These are phyloP conservation scores for Pseudogymnoascus sp. DNA, from an alignment of 2,329 filamentous ascomycete species.

Conservation along the genomic window DNA sequence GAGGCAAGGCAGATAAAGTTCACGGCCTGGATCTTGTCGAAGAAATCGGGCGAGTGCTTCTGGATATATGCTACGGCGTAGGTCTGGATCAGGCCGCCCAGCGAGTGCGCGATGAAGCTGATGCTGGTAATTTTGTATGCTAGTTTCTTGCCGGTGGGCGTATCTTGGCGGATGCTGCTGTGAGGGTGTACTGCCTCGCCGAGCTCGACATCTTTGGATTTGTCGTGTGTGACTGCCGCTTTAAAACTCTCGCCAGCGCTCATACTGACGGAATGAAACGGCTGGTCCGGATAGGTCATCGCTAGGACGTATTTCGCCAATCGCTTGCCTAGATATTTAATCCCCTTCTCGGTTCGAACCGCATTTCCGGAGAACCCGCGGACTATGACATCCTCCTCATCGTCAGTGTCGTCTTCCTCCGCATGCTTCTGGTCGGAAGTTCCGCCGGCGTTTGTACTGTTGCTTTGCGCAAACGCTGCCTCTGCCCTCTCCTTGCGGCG, in stretches of 20 bases:
- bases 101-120: constrained; percentile 86
- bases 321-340: constrained; percentile 93
- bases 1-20: constrained; percentile 87
- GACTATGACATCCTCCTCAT: constrained; percentile 80
- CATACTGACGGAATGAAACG: constrained; percentile 61
- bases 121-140: constrained; percentile 86
- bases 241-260: constrained; percentile 34
- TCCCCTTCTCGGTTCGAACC: constrained; percentile 83
- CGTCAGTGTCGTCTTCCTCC: constrained; percentile 35
- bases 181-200: constrained; percentile 47
- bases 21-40: constrained; percentile 73
- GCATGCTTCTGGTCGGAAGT: constrained; percentile 16
- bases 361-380: constrained; percentile 85
- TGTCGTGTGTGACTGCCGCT: constrained; percentile 32
- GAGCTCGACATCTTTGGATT: constrained; percentile 35
- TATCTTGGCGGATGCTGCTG: constrained; percentile 47
- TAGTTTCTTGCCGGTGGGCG: constrained; percentile 34
- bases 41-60: constrained; percentile 88
- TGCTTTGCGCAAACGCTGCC: not conserved
- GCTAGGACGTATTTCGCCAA: constrained; percentile 83
- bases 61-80: constrained; percentile 96
- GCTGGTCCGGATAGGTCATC: constrained; percentile 90
- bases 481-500: constrained; percentile 32
- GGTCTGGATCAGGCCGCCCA: constrained; percentile 82
- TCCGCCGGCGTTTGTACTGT: not conserved